Conservation (phyloP, 2,329 filamentous ascomycete species). For the Clarireedia paspali region DNA sequence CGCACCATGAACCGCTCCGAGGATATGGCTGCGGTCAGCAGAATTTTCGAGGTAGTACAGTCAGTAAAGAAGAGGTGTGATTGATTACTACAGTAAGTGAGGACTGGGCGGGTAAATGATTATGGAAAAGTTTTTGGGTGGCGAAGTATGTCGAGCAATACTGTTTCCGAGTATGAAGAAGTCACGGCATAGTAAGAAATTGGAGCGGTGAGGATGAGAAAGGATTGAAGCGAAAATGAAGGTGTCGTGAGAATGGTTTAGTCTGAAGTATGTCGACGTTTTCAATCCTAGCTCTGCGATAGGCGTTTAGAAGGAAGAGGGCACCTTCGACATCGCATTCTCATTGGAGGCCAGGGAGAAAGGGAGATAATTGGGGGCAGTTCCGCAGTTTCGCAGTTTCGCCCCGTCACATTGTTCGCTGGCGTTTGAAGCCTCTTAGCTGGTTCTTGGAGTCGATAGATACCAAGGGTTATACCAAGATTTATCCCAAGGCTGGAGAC, state of each 20-base stretch:
- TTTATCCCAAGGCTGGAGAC: background rate
- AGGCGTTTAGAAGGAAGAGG: background rate
- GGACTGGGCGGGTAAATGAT: background rate
- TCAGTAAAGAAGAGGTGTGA: background rate
- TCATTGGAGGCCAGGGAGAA: background rate
- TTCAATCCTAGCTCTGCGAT: background rate
- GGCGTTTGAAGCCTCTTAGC: background rate
- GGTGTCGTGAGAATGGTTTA: background rate
- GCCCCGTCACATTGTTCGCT: too few relatives aligned
- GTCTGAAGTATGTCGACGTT: background rate
- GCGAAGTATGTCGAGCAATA: background rate
- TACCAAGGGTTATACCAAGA: background rate
- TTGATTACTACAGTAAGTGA: background rate
- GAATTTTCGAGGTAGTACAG: background rate
- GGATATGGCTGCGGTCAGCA: conserved; percentile 5
- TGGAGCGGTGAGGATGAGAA: conserved; percentile 4
- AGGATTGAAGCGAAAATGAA: conserved; percentile 4
- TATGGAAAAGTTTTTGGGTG: conserved; percentile 1
- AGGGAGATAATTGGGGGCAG: too few relatives aligned
- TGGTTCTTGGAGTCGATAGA: background rate
- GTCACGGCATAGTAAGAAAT: conserved; percentile 1
- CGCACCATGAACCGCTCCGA: background rate
- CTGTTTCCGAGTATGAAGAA: background rate
- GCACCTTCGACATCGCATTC: background rate
- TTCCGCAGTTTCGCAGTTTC: too few relatives aligned